Base-by-base conservation (phyloP, 306 rosid genomes). In the Crataegus laevigata region DNA sequence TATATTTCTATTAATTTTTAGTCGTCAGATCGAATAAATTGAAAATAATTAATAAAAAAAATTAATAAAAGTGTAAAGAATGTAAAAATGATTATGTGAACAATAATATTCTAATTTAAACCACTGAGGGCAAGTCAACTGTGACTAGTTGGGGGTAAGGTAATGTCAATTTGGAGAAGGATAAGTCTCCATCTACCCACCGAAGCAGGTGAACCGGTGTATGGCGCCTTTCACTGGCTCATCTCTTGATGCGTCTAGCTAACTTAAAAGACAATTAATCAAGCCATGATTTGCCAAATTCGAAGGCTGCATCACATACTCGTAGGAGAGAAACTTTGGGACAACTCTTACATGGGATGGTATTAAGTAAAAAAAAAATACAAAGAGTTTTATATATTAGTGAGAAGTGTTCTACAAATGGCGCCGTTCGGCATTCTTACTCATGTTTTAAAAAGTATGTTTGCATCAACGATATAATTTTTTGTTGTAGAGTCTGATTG, bases 141-240 rank as follows among this genome's bases (percentile, higher is more conserved):
- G 8, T 50, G 54, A 50, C 54, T 5, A 50, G 54, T 5, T 17
- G 21, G 54, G 32, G 71, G 32, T 26, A 47, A 55, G 29, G 30
- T 11, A n/a, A 42, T 71, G 71, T 76, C 66, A 25, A 50, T 26
- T 24, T 71, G 5, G 17, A 40, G 47, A 66, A 66, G 63, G 80
- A 40, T n/a, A 4, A 3, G 61, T 11, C 32, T 25, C 32, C 64
- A 59, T 12, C 32, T 25, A 22, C 30, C 17, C 19, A 25, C 66
- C 21, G 52, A 8, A 51, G 50, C 65, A 32, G 19, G 43, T 50
- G 21, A 50, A 47, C 13, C 36, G 54, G 61, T 14, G 15, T 21
- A 50, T 72, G 58, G 76, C n/a, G 76, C 67, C 55, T 57, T 26
- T 58, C 61, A 72, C 67, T 55, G 26, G 18, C 24, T 8, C 65